Conservation (phyloP, 805 yeast species). For the Nakazawaea ishiwadae region DNA sequence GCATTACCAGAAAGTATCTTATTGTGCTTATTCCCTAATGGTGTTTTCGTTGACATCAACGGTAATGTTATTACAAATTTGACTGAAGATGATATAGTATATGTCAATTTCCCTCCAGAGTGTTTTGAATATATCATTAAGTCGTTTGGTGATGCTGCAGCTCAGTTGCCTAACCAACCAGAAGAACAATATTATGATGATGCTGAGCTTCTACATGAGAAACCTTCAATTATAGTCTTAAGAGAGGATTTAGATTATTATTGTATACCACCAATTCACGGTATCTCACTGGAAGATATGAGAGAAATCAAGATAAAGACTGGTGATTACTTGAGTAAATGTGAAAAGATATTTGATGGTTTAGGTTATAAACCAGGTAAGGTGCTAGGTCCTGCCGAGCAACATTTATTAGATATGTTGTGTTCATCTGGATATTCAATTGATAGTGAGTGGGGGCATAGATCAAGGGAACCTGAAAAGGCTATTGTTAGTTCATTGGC, state of each 20-base stretch:
- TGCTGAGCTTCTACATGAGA: slow-evolving; percentile 63
- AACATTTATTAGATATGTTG: slow-evolving; percentile 90
- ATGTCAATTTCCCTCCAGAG: slow-evolving; percentile 79
- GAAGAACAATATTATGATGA: slow-evolving; percentile 28
- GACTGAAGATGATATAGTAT: slow-evolving; percentile 75
- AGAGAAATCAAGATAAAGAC: slow-evolving; percentile 66
- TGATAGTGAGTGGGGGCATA: slow-evolving; percentile 77
- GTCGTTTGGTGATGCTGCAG: slow-evolving; percentile 65
- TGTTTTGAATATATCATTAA: slow-evolving; percentile 82
- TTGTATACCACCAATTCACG: slow-evolving; percentile 72
- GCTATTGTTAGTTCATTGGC: slow-evolving; percentile 85
- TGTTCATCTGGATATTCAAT: slow-evolving; percentile 79
- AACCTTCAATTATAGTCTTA: slow-evolving; percentile 87
- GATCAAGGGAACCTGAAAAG: slow-evolving; percentile 82
- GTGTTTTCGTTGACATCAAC: slow-evolving; percentile 72
- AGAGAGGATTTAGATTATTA: slow-evolving; percentile 94
- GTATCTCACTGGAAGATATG: slow-evolving; percentile 55
- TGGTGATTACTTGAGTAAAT: slow-evolving; percentile 57
- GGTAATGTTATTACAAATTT: slow-evolving; percentile 77
- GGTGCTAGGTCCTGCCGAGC: slow-evolving; percentile 82
- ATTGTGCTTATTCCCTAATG: slow-evolving; percentile 84
- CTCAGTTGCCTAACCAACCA: slow-evolving; percentile 44
- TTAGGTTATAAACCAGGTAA: slow-evolving; percentile 57
- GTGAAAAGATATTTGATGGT: slow-evolving; percentile 71
- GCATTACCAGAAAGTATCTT: slow-evolving; percentile 86